phyloP scores from a whole-genome alignment of 1,284 basidiomycete species.

The Tylopilus sp. region DNA sequence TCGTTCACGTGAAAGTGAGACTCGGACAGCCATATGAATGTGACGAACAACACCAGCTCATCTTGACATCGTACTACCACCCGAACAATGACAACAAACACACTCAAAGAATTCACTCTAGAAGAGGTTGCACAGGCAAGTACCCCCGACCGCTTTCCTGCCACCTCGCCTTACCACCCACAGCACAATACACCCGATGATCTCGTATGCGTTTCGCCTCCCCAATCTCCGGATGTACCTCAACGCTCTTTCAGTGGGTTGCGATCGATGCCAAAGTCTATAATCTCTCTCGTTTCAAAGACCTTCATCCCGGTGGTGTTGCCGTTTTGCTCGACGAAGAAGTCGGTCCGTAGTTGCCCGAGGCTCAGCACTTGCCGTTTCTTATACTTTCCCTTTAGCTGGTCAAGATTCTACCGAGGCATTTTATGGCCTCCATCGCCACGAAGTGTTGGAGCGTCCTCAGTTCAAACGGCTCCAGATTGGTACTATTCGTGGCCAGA shows the following conservation, averaged over 20 bases:
- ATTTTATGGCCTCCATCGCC: constrained; percentile 70
- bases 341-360: constrained; percentile 52
- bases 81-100: constrained; percentile 32
- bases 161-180: constrained; percentile 1
- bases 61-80: background rate
- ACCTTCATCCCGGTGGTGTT: constrained; percentile 79
- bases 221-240: constrained; percentile 5
- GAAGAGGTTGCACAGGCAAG: constrained; percentile 41
- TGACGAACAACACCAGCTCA: constrained; percentile 13
- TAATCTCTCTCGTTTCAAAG: constrained; percentile 74
- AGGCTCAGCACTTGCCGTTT: background rate
- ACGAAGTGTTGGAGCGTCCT: constrained; percentile 63
- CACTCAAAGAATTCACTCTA: constrained; percentile 35
- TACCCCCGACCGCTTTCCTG: background rate
- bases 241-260: constrained; percentile 59
- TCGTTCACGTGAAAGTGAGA: background rate
- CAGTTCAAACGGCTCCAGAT: constrained; percentile 60
- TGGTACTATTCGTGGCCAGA: constrained; percentile 54
- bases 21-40: background rate
- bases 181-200: constrained; percentile 65
- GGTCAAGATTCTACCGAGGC: constrained; percentile 69
- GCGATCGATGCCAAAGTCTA: constrained; percentile 82
- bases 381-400: constrained; percentile 34
- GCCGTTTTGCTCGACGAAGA: constrained; percentile 71
- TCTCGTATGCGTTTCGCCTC: constrained; percentile 38